A percentile compares a stretch with the other conserved stretches of the same genome.
phyloP scores from a whole-genome alignment of 2,329 filamentous ascomycete species.

The Curvularia sp. region DNA sequence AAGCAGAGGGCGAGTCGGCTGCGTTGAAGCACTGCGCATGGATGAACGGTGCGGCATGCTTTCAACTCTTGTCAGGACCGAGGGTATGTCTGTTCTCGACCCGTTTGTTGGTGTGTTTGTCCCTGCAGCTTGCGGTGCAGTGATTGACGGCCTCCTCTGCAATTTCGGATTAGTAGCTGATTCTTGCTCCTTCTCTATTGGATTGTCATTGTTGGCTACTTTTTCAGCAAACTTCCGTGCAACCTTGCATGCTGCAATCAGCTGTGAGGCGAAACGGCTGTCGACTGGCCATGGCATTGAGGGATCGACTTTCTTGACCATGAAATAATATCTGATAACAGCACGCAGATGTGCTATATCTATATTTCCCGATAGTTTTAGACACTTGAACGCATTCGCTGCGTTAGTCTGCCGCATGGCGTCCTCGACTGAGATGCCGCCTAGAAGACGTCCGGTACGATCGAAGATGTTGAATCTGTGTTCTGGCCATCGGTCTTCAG shows the following conservation, averaged over 20 bases:
- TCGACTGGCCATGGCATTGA: not conserved
- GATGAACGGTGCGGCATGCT: not conserved
- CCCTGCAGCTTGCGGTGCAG: not conserved
- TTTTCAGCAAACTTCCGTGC: not conserved
- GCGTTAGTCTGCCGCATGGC: not conserved
- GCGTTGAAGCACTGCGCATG: too few species aligned
- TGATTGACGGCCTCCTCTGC: not conserved
- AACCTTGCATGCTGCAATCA: not conserved
- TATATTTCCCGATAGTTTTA: not conserved
- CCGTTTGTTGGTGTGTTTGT: not conserved
- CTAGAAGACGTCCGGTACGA: not conserved
- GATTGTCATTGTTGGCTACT: not conserved
- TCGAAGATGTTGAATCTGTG: not conserved
- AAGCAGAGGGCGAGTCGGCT: not conserved
- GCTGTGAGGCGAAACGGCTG: not conserved
- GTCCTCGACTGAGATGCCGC: not conserved
- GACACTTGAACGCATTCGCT: not conserved
- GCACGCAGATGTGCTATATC: not conserved
- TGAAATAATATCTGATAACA: slow-evolving; percentile 2
- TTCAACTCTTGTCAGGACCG: not conserved
- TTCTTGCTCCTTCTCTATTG: not conserved
- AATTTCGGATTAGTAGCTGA: not conserved
- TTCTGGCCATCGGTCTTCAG: not conserved
- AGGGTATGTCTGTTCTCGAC: not conserved
- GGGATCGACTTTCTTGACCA: not conserved